phyloP scores from a whole-genome alignment of 2,329 filamentous ascomycete genomes.

The Talaromyces rugulosus region DNA sequence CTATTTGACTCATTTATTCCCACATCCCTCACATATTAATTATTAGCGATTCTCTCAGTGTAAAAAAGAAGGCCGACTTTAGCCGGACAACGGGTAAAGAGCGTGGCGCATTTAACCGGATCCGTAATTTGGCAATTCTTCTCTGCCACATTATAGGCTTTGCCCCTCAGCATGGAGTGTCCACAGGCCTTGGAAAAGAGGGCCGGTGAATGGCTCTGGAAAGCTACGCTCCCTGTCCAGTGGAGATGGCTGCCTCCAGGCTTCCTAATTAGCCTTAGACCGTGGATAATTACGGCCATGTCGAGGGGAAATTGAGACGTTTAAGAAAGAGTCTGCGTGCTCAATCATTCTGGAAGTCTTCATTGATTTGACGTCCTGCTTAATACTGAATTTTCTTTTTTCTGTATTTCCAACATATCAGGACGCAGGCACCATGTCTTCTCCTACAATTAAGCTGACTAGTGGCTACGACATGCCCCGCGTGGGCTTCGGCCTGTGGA shows the following conservation, averaged over 20 bases:
- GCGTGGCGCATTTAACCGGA: neutral
- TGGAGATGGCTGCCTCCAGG: neutral
- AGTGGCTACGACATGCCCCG: conserved; percentile 34
- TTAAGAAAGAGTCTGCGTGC: neutral
- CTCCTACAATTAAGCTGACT: conserved; percentile 24
- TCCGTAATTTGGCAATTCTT: neutral
- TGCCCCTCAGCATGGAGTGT: neutral
- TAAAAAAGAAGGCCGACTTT: neutral
- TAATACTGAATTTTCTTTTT: neutral
- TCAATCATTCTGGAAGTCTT: neutral
- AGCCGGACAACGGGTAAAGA: neutral
- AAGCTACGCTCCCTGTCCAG: neutral
- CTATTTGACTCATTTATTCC: neutral
- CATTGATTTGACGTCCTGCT: neutral
- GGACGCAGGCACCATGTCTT: conserved; percentile 16
- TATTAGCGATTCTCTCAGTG: neutral
- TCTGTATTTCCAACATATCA: neutral
- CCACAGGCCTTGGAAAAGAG: neutral
- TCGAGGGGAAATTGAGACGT: neutral
- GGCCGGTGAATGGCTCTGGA: neutral
- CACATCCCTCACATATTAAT: neutral
- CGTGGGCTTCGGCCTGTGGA: conserved; percentile 62
- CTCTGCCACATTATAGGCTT: neutral
- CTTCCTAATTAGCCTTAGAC: conserved; percentile 6
- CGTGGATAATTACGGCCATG: conserved; percentile 4